Base-by-base conservation (phyloP, 495 filamentous ascomycete species). In the Xylaria cubensis region DNA sequence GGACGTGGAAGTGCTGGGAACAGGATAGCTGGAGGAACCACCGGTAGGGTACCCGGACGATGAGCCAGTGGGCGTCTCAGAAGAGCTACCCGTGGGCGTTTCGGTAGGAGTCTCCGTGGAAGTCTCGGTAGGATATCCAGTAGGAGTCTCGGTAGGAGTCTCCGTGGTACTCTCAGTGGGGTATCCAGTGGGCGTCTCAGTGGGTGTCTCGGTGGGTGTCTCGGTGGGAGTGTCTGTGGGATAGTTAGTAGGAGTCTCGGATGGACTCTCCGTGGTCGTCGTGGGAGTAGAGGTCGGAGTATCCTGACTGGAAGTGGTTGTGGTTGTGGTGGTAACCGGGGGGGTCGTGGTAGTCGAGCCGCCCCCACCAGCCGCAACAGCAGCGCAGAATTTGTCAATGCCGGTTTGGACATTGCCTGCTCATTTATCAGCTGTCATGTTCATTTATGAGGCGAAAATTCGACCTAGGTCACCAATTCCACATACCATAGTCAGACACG, bases 401-500 rank as follows among this genome's bases (percentile, higher is more conserved):
- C 77, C 77, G 32, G 65, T 76, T 76, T 77, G 77, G 2, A 76
- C 74, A 41, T 56, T 19, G 32, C 77, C 77, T 79, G 24, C 69
- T 42, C 75, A 42, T 46, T 63, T 4, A 64, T 74, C 39, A 74
- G 66, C 21, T 24, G 4, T 21, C 12, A 21, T 64, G 51, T 53
- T 15, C 19, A 58, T 9, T 42, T 44, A 29, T 17, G n/a, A 7
- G 39, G 2, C 10, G 1, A 10, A 29, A 15, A 10, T 29, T 5
- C 12, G 39, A 17, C 5, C 17, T 42, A 17, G 17, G 0, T 26
- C 39, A 7, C 4, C 8, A 5, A 21, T 67, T 48, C 13, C 51
- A 70, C 77, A 62, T 79, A 79, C 77, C 77, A 42, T 79, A 79
- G 71, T 79, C 77, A 59, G 63, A 39, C 19, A 29, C 55, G 36